These are phyloP conservation scores for Solanum piurae DNA, from an alignment of 257 asterid genomes.

Conservation along the genomic window DNA sequence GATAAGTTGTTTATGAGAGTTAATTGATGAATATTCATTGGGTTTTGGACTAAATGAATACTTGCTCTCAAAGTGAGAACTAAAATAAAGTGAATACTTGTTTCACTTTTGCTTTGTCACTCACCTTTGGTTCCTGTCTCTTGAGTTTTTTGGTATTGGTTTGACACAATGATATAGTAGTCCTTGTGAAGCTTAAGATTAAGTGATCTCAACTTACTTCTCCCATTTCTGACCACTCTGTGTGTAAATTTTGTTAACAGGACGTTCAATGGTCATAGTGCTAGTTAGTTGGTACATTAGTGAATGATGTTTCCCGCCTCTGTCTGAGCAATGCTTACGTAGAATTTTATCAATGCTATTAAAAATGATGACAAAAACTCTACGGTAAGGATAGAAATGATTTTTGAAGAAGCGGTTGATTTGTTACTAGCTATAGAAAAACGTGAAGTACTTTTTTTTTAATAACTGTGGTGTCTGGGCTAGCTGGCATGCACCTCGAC, in stretches of 20 bases:
- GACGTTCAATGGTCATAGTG: neutral
- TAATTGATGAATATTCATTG: neutral
- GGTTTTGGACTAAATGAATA: neutral
- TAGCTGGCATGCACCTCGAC: neutral
- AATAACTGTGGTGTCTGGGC: neutral
- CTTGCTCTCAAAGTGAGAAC: neutral
- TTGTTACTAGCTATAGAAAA: neutral
- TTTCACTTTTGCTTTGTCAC: neutral
- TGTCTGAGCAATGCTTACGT: neutral
- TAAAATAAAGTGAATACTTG: neutral
- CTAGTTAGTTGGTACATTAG: neutral
- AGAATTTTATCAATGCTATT: neutral
- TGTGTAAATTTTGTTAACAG: neutral
- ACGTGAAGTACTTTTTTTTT: neutral
- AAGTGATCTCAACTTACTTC: neutral
- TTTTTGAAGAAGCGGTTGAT: neutral
- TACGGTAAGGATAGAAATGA: neutral
- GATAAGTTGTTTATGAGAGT: neutral
- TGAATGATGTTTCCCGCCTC: neutral
- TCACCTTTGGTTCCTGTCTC: neutral
- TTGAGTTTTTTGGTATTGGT: neutral
- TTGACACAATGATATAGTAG: neutral
- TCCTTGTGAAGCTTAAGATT: neutral
- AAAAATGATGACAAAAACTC: neutral
- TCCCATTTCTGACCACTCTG: neutral